phyloP scores from a whole-genome alignment of 306 rosid species.

The Lithocarpus polystachyus region DNA sequence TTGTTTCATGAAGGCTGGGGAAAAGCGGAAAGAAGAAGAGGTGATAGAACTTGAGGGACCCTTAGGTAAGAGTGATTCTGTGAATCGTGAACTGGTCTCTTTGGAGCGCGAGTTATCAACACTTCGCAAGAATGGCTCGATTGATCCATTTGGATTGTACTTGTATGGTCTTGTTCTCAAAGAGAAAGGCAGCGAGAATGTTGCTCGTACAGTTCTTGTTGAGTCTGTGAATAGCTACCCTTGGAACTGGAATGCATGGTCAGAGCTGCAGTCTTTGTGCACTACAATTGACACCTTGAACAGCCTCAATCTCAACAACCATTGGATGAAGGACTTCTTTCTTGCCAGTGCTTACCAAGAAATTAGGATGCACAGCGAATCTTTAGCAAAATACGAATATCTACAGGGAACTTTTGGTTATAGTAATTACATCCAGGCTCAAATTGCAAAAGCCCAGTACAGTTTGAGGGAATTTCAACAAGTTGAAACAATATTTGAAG shows the following conservation, averaged over 20 bases:
- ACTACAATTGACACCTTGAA: slow-evolving; percentile 63
- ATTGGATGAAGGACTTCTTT: slow-evolving; percentile 97
- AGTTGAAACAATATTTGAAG: slow-evolving; percentile 96
- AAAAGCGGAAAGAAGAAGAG: slow-evolving; percentile 97
- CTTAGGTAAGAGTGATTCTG: slow-evolving; percentile 71
- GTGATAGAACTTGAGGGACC: slow-evolving; percentile 96
- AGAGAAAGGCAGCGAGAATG: slow-evolving; percentile 76
- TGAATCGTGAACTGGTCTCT: slow-evolving; percentile 74
- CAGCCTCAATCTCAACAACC: slow-evolving; percentile 78
- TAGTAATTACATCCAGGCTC: slow-evolving; percentile 92
- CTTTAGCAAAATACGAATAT: slow-evolving; percentile 68
- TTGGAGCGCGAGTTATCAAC: slow-evolving; percentile 84
- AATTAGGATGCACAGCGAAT: slow-evolving; percentile 82
- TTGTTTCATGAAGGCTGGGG: slow-evolving; percentile 72
- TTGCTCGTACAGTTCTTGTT: slow-evolving; percentile 77
- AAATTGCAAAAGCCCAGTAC: slow-evolving; percentile 87
- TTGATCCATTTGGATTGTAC: slow-evolving; percentile 86
- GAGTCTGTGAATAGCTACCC: slow-evolving; percentile 96
- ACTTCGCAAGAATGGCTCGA: slow-evolving; percentile 62
- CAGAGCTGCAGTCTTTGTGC: slow-evolving; percentile 85
- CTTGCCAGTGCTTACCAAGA: slow-evolving; percentile 88
- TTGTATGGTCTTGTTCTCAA: slow-evolving; percentile 89
- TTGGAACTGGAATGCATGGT: slow-evolving; percentile 99
- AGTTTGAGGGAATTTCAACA: slow-evolving; percentile 89
- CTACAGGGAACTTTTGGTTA: slow-evolving; percentile 69